Conservation (phyloP, 345 rosid genomes). For the Gynandropsis gynandra region DNA sequence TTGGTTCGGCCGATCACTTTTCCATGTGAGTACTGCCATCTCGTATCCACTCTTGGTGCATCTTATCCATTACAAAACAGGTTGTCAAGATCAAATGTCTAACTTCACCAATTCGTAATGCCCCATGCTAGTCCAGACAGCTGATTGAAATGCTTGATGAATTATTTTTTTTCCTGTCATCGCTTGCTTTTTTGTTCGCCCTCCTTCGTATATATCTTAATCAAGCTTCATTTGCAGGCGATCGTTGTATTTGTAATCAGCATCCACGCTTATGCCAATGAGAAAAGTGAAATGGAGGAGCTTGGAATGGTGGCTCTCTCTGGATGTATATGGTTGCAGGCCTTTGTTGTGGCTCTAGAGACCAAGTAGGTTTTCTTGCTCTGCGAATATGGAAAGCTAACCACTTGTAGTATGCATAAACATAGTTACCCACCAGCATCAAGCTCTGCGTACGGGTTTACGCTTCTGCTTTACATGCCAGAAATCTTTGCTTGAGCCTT, state of each 20-base stretch:
- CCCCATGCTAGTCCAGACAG: conserved; percentile 2
- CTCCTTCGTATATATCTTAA: background rate
- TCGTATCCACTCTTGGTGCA: conserved; percentile 2
- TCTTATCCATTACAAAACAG: background rate
- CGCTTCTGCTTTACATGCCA: too few relatives aligned
- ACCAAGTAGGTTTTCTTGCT: conserved; percentile 57
- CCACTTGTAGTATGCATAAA: too few relatives aligned
- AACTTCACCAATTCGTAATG: background rate
- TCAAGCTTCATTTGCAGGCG: conserved; percentile 52
- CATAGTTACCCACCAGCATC: background rate
- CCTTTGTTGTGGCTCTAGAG: conserved; percentile 84
- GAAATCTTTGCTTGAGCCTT: background rate
- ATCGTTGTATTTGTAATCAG: conserved; percentile 79
- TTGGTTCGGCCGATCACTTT: conserved; percentile 97
- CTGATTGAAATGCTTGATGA: background rate
- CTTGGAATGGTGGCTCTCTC: conserved; percentile 94
- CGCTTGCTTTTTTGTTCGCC: background rate
- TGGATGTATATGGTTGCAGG: conserved; percentile 98
- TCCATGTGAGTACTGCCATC: conserved; percentile 55
- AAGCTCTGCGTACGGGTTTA: background rate
- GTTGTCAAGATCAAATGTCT: background rate
- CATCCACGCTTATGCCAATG: conserved; percentile 74
- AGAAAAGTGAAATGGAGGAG: conserved; percentile 96
- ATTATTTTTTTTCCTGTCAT: background rate
- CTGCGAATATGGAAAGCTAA: background rate